A percentile compares a stretch with the other conserved stretches of the same genome.
These are phyloP conservation scores for Aspergillus floridensis DNA, from an alignment of 2,329 filamentous ascomycete species.

Conservation along the genomic window DNA sequence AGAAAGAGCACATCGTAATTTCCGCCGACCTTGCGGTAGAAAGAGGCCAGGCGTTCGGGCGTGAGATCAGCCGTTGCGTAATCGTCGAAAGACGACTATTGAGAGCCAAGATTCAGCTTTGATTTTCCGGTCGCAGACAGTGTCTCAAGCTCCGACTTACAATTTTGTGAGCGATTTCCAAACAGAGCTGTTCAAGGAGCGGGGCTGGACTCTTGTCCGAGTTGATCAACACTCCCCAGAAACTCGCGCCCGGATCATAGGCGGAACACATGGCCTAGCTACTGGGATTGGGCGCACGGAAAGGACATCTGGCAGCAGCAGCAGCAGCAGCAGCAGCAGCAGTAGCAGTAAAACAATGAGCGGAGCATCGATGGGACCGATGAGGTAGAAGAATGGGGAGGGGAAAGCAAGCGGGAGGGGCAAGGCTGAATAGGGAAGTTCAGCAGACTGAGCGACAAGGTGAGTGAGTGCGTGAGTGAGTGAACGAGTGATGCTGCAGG, in stretches of 20 bases:
- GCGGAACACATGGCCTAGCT: slow-evolving; percentile 31
- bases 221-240: slow-evolving; percentile 65
- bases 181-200: slow-evolving; percentile 64
- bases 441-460: background rate
- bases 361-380: slow-evolving; percentile 14
- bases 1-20: slow-evolving; percentile 80
- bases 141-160: slow-evolving; percentile 50
- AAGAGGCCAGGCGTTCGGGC: slow-evolving; percentile 69
- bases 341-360: slow-evolving; percentile 8
- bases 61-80: slow-evolving; percentile 45
- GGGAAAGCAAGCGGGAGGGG: background rate
- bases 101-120: slow-evolving; percentile 6
- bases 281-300: slow-evolving; percentile 14
- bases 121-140: background rate
- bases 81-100: slow-evolving; percentile 28
- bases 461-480: background rate
- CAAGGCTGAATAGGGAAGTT: background rate
- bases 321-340: slow-evolving; percentile 1
- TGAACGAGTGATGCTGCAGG: background rate
- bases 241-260: slow-evolving; percentile 30
- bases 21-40: slow-evolving; percentile 72
- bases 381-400: background rate
- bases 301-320: slow-evolving; percentile 17
- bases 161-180: slow-evolving; percentile 67
- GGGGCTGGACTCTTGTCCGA: slow-evolving; percentile 66